Evolutionary conservation across 495 filamentous ascomycete species (phyloP), one percentile per base, ranked within the genome.

Genomic region (Xylaria intraflava): DNA sequence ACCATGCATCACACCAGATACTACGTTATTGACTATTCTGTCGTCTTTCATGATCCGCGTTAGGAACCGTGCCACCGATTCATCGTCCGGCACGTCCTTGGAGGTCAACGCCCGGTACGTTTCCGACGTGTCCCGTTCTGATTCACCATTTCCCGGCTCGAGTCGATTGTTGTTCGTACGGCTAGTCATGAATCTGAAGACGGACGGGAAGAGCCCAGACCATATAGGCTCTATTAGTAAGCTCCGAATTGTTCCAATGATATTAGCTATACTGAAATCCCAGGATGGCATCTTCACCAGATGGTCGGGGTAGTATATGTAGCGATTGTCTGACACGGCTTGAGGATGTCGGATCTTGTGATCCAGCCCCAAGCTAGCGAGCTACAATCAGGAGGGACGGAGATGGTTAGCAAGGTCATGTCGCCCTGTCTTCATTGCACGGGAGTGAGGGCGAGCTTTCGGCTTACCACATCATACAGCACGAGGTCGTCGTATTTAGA

Each of bases 301-400:
- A 60, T 83, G 89, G 63, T 96, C 87, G 3, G 90, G 89, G 60
- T 94, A 96, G 76, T 95, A 97, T 45, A 98, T 78, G 65, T 79
- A 98, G n/a, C 89, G 85, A 56, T 85, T 84, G 47, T 64, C 62
- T 11, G 81, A 74, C 6, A 45, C 53, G 77, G 78, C 0, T 71
- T 72, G 1, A 73, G 72, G 27, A 59, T 62, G 46, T 74, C 80
- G 22, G 63, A 93, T 55, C 53, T 89, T 74, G 41, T 83, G 61
- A 16, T 73, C 59, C 42, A 98, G 67, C 11, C 68, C 75, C 16
- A 96, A 70, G 10, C 81, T 73, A 30, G 71, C 58, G 42, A 93
- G 72, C 90, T 94, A 54, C n/a, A 30, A 22, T 48, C 22, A 53
- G 23, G 17, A 42, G 35, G 35, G 14, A 33, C 38, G 11, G 31